Percentiles rank a stretch among this genome's conserved stretches.
These are phyloP conservation scores for Anethum foeniculum DNA, from an alignment of 140 eudicot species.

Conservation along the genomic window DNA sequence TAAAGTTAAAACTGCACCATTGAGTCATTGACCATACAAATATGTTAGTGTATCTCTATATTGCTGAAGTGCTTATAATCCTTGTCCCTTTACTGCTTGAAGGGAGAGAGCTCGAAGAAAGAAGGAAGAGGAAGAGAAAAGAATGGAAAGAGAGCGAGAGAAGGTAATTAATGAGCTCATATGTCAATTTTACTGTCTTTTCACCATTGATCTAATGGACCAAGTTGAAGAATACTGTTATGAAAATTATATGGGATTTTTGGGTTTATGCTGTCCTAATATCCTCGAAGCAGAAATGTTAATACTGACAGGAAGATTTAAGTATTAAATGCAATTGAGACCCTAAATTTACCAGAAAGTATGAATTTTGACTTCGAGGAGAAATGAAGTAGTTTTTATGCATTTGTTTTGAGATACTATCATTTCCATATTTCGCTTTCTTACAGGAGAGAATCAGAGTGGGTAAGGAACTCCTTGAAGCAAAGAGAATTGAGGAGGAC, in stretches of 20 bases:
- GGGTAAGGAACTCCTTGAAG: constrained; percentile 94
- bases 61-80: neutral
- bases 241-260: neutral
- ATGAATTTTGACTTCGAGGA: neutral
- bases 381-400: neutral
- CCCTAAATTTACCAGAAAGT: neutral
- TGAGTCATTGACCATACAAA: neutral
- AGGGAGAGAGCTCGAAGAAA: constrained; percentile 96
- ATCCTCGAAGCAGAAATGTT: neutral
- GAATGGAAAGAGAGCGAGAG: constrained; percentile 92
- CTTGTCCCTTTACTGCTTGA: constrained; percentile 3
- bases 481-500: constrained; percentile 93
- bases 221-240: neutral
- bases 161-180: constrained; percentile 40
- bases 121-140: constrained; percentile 97
- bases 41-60: neutral
- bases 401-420: neutral
- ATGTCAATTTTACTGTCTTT: neutral
- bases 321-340: neutral
- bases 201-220: neutral
- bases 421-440: neutral
- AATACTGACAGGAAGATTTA: neutral
- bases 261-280: neutral
- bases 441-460: constrained; percentile 83
- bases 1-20: neutral